phyloP scores from a whole-genome alignment of 805 yeast species.

The Debaryomyces castellii region DNA sequence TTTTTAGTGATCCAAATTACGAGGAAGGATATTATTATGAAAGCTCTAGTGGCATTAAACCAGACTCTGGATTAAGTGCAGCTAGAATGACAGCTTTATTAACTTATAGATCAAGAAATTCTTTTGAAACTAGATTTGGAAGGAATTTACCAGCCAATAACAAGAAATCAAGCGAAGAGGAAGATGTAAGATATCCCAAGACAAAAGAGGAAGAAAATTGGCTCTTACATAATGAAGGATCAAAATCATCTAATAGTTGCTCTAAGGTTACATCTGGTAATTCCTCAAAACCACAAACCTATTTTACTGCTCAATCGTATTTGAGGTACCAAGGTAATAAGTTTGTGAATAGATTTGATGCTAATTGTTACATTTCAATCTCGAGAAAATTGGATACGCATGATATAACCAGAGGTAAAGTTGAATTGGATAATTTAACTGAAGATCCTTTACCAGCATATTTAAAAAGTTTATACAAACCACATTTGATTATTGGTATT shows the following conservation, averaged over 20 bases:
- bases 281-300: slow-evolving; percentile 47
- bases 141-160: slow-evolving; percentile 47
- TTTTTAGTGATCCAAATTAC: slow-evolving; percentile 92
- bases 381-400: slow-evolving; percentile 94
- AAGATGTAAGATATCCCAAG: slow-evolving; percentile 38
- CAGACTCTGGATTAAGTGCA: slow-evolving; percentile 84
- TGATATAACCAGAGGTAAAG: slow-evolving; percentile 81
- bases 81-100: slow-evolving; percentile 96
- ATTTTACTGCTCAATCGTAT: slow-evolving; percentile 94
- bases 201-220: slow-evolving; percentile 70
- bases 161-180: slow-evolving; percentile 11
- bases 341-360: slow-evolving; percentile 87
- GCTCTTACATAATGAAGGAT: slow-evolving; percentile 88
- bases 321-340: slow-evolving; percentile 92
- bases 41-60: slow-evolving; percentile 62
- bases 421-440: slow-evolving; percentile 32
- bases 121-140: slow-evolving; percentile 91
- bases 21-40: slow-evolving; percentile 81
- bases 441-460: slow-evolving; percentile 48
- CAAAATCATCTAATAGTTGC: slow-evolving; percentile 26
- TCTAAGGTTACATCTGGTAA: slow-evolving; percentile 5
- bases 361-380: slow-evolving; percentile 93
- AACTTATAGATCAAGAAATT: slow-evolving; percentile 88
- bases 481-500: slow-evolving; percentile 84
- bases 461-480: slow-evolving; percentile 61